phyloP scores from a whole-genome alignment of 2,329 filamentous ascomycete genomes.

The Septoria linicola region DNA sequence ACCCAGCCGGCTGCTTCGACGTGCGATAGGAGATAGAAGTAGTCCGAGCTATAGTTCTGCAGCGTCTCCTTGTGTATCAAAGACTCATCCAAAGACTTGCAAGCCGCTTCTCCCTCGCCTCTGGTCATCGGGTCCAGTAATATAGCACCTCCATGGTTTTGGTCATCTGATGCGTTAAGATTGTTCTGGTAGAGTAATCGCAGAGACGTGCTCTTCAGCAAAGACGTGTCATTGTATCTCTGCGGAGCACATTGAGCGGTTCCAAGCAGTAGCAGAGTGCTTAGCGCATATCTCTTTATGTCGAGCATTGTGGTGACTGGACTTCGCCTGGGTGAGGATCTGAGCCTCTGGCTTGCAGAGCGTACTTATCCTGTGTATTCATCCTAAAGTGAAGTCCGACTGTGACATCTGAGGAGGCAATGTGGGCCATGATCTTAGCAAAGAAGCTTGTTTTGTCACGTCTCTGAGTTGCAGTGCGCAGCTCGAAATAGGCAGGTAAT shows the following conservation, averaged over 20 bases:
- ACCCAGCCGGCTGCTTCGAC: slow-evolving; percentile 45
- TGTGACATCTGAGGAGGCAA: background rate
- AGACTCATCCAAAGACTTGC: slow-evolving; percentile 49
- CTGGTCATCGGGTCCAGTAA: slow-evolving; percentile 47
- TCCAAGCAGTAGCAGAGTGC: background rate
- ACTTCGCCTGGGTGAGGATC: background rate
- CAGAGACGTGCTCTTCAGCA: slow-evolving; percentile 4
- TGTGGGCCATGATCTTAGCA: background rate
- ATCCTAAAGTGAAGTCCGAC: background rate
- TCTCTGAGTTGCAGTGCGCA: background rate
- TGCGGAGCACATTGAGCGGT: background rate
- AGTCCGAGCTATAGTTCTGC: slow-evolving; percentile 47
- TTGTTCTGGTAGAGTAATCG: slow-evolving; percentile 55
- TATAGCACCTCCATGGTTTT: slow-evolving; percentile 54
- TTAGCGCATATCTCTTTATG: background rate
- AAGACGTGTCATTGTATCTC: background rate
- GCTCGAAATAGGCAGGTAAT: slow-evolving; percentile 9
- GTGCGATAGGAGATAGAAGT: slow-evolving; percentile 49
- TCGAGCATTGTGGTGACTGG: background rate
- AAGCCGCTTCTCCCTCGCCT: slow-evolving; percentile 45
- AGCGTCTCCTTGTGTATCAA: slow-evolving; percentile 47
- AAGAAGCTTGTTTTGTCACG: too few species aligned
- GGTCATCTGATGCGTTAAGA: slow-evolving; percentile 54
- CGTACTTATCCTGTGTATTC: background rate
- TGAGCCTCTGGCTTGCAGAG: background rate